Conservation (phyloP, 2,329 filamentous ascomycete genomes). For the Aspergillus sp. region DNA sequence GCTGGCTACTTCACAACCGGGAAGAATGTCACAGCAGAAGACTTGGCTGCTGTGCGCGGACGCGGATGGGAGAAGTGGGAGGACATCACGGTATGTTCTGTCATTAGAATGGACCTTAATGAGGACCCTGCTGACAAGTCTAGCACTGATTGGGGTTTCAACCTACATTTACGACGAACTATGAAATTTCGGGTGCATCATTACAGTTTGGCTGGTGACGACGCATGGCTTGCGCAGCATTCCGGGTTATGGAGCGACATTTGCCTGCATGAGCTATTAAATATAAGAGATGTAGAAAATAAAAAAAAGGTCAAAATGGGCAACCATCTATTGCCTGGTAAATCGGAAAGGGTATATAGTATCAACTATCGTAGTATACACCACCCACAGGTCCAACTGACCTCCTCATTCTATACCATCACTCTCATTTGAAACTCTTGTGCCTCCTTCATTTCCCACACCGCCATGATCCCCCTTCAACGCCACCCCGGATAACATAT, state of each 20-base stretch:
- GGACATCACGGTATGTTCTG: constrained; percentile 45
- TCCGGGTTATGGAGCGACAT: neutral
- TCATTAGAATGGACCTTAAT: neutral
- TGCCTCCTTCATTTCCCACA: neutral
- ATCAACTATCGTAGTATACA: neutral
- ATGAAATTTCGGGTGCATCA: neutral
- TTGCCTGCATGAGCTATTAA: neutral
- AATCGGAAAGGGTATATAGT: neutral
- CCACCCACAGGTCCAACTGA: too few relatives aligned
- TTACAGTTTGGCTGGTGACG: neutral
- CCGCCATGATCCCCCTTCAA: neutral
- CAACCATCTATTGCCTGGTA: neutral
- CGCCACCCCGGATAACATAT: neutral
- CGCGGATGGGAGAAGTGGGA: constrained; percentile 79
- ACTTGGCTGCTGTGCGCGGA: constrained; percentile 82
- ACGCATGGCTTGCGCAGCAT: neutral
- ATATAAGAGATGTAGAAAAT: neutral
- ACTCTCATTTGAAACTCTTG: neutral
- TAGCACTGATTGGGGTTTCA: neutral
- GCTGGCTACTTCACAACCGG: constrained; percentile 86
- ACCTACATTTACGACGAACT: neutral
- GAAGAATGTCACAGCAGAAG: constrained; percentile 83
- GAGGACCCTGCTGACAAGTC: neutral
- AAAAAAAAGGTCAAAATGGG: neutral
- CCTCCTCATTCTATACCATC: neutral